A percentile compares a stretch with the other conserved stretches of the same genome.
Conservation (phyloP, 1,284 basidiomycete species). For the Malassezia caprae region DNA sequence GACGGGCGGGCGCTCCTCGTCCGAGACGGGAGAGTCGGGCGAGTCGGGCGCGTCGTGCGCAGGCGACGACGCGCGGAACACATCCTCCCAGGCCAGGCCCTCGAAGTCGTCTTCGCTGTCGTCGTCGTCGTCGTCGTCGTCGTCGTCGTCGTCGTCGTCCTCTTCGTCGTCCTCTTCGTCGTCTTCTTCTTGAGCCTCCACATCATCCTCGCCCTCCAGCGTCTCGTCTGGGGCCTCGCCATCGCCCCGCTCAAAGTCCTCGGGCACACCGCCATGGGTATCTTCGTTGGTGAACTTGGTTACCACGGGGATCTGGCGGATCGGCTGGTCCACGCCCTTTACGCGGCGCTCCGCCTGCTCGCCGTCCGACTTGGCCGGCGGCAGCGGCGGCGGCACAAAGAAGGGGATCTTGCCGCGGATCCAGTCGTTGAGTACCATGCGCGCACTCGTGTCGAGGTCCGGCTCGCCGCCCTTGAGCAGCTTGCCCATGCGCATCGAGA, state of each 20-base stretch:
- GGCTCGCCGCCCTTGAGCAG: slow-evolving; percentile 89
- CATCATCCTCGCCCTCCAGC: slow-evolving; percentile 29
- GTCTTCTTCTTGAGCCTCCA: slow-evolving; percentile 26
- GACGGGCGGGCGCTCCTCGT: slow-evolving; percentile 22
- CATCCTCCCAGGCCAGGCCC: slow-evolving; percentile 72
- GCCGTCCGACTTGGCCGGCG: slow-evolving; percentile 49
- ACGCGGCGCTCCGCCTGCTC: slow-evolving; percentile 47
- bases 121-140: slow-evolving; percentile 38
- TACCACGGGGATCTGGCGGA: slow-evolving; percentile 55
- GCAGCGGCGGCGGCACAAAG: slow-evolving; percentile 60
- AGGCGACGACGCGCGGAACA: slow-evolving; percentile 51
- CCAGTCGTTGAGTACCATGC: slow-evolving; percentile 95
- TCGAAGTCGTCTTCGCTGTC: slow-evolving; percentile 46
- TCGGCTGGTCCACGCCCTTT: slow-evolving; percentile 55
- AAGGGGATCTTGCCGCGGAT: slow-evolving; percentile 87
- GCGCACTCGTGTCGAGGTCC: slow-evolving; percentile 80
- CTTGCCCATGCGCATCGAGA: slow-evolving; percentile 84
- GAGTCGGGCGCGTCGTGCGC: slow-evolving; percentile 23
- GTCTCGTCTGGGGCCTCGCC: slow-evolving; percentile 18
- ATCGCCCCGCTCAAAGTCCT: slow-evolving; percentile 40
- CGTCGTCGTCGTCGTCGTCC: slow-evolving; percentile 25
- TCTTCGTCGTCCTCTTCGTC: slow-evolving; percentile 24
- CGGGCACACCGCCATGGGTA: slow-evolving; percentile 33
- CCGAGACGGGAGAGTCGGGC: slow-evolving; percentile 22
- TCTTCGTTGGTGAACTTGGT: slow-evolving; percentile 53